Conservation (phyloP, 1,284 basidiomycete genomes). For the Heterobasidion occidentale region DNA sequence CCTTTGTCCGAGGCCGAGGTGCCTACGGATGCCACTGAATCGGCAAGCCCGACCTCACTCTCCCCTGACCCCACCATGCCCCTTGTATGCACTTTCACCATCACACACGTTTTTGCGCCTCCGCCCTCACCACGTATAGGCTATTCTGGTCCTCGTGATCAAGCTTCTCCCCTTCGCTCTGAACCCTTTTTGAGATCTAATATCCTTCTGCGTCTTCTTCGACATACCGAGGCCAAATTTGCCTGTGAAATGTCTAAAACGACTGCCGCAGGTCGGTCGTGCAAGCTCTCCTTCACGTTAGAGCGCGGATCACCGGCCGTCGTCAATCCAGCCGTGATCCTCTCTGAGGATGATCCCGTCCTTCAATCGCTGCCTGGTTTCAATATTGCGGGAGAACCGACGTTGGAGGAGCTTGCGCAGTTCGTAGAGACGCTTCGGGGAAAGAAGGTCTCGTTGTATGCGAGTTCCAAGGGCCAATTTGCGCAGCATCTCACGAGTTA, state of each 20-base stretch:
- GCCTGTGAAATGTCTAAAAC: constrained; percentile 30
- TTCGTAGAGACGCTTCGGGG: constrained; percentile 81
- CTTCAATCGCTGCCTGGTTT: constrained; percentile 35
- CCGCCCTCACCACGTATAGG: background rate
- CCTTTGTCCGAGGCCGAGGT: constrained; percentile 9
- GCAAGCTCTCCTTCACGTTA: constrained; percentile 46
- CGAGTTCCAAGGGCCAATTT: constrained; percentile 76
- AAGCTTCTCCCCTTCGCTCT: constrained; percentile 27
- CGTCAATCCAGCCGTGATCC: constrained; percentile 22
- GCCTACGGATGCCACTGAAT: constrained; percentile 11
- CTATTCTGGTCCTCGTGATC: constrained; percentile 11
- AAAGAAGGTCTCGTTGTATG: constrained; percentile 76
- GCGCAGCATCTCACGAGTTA: constrained; percentile 88
- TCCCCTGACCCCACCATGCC: constrained; percentile 19
- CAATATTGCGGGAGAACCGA: constrained; percentile 60
- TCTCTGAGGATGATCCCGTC: constrained; percentile 36
- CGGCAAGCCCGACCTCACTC: constrained; percentile 10
- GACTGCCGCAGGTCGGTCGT: constrained; percentile 32
- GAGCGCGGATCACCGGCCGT: constrained; percentile 41
- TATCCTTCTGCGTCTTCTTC: constrained; percentile 59
- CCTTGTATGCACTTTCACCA: constrained; percentile 50
- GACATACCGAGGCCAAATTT: constrained; percentile 58
- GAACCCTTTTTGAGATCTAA: constrained; percentile 54
- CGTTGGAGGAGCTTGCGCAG: constrained; percentile 62
- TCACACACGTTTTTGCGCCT: constrained; percentile 32